phyloP scores from a whole-genome alignment of 352 stramenopile species.

The Nothophytophthora sp. region DNA sequence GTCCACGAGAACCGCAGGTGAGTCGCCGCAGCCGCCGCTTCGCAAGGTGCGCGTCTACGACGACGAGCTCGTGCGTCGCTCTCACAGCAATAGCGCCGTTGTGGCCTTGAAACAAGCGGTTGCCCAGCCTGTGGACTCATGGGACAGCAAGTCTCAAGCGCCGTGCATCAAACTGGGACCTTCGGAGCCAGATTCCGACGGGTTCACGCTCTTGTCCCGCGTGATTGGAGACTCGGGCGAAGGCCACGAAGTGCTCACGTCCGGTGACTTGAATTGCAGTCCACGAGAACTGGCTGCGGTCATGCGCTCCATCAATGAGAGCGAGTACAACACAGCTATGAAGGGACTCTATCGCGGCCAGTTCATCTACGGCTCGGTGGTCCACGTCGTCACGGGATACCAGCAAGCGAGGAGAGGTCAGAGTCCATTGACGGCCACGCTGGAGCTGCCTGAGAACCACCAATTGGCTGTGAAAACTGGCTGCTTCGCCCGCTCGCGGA shows the following conservation, averaged over 20 bases:
- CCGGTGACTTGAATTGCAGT: conserved; percentile 30
- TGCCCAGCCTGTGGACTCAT: conserved; percentile 14
- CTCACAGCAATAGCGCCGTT: conserved; percentile 5
- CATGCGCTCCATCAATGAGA: conserved; percentile 25
- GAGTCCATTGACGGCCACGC: not conserved
- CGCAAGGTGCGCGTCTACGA: conserved; percentile 27
- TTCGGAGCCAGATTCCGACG: not conserved
- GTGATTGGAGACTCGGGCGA: not conserved
- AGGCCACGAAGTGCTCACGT: conserved; percentile 25
- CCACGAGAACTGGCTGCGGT: conserved; percentile 27
- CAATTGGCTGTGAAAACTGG: conserved; percentile 43
- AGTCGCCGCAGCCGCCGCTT: conserved; percentile 5
- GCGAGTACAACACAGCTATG: conserved; percentile 38
- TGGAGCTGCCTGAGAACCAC: conserved; percentile 10
- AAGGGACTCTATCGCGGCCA: conserved; percentile 34
- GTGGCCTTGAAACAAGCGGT: conserved; percentile 23
- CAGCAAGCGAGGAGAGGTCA: too few relatives aligned
- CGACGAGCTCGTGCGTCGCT: conserved; percentile 27
- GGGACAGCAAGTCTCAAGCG: conserved; percentile 12
- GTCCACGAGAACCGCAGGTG: too few relatives aligned
- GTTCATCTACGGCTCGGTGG: conserved; percentile 54
- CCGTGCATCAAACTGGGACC: conserved; percentile 17
- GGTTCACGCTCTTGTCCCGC: conserved; percentile 20
- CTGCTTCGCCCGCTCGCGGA: conserved; percentile 36
- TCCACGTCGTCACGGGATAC: conserved; percentile 23